A percentile compares a stretch with the other conserved stretches of the same genome.
These are phyloP conservation scores for Blastomyces silverae DNA, from an alignment of 2,329 filamentous ascomycete genomes.

Conservation along the genomic window DNA sequence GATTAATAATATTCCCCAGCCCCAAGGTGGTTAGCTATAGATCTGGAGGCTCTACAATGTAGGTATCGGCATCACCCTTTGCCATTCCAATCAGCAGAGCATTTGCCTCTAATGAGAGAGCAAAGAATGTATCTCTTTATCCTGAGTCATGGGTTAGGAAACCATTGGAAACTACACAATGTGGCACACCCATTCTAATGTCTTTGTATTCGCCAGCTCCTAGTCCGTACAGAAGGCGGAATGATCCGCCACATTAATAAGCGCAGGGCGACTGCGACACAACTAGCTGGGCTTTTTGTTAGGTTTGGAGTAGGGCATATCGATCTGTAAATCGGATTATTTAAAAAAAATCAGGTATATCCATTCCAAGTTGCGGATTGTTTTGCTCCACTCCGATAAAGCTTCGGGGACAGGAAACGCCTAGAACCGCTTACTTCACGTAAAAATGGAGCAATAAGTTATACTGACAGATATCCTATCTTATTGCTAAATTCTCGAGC, in stretches of 20 bases:
- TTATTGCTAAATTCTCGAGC: background rate
- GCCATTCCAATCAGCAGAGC: background rate
- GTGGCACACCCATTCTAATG: background rate
- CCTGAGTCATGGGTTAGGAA: background rate
- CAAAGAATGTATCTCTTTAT: background rate
- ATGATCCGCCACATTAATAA: background rate
- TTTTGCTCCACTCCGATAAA: conserved; percentile 22
- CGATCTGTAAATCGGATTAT: conserved; percentile 22
- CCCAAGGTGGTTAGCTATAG: too few relatives aligned
- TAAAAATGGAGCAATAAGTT: background rate
- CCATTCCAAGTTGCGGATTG: conserved; percentile 16
- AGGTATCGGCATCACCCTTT: too few relatives aligned
- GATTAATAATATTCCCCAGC: conserved; percentile 4
- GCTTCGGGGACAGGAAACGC: too few relatives aligned
- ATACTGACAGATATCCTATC: background rate
- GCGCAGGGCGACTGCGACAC: background rate
- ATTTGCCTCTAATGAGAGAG: background rate
- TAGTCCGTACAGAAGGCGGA: background rate
- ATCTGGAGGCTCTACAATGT: too few relatives aligned
- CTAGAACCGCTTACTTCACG: background rate
- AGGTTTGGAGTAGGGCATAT: conserved; percentile 29
- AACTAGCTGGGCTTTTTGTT: conserved; percentile 23
- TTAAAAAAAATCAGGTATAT: conserved; percentile 31
- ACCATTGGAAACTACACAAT: background rate
- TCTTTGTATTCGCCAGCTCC: background rate